These are phyloP conservation scores for Akanthomyces uredinophilus DNA, from an alignment of 2,329 filamentous ascomycete species.

Conservation along the genomic window DNA sequence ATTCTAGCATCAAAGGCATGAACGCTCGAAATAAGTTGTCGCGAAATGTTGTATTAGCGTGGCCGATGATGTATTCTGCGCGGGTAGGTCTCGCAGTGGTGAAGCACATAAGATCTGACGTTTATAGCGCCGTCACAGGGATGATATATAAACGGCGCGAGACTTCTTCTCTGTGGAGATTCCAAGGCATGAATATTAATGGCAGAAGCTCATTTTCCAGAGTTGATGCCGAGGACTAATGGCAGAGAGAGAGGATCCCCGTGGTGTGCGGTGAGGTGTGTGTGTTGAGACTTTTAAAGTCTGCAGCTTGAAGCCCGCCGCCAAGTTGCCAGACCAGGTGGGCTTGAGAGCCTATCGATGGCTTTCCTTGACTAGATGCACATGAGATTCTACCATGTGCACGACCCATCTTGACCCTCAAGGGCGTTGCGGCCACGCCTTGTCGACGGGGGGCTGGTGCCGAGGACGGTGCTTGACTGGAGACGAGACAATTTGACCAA, in stretches of 20 bases:
- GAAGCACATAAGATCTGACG: conserved; percentile 16
- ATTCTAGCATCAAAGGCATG: conserved; percentile 1
- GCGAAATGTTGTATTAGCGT: neutral
- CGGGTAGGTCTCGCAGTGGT: neutral
- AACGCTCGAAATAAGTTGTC: conserved; percentile 1
- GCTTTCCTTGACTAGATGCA: conserved; percentile 13
- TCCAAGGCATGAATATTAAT: conserved; percentile 14
- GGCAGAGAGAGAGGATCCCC: conserved; percentile 1
- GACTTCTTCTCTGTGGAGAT: conserved; percentile 9
- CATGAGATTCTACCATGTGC: conserved; percentile 14
- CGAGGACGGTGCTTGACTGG: conserved; percentile 5
- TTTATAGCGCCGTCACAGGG: conserved; percentile 13
- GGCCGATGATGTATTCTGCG: neutral
- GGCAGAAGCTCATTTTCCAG: conserved; percentile 12
- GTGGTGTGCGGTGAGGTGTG: conserved; percentile 8
- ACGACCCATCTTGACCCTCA: conserved; percentile 10
- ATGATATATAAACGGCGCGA: conserved; percentile 15
- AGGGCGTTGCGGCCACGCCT: neutral
- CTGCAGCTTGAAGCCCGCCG: neutral
- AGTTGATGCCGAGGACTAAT: conserved; percentile 13
- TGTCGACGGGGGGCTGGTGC: conserved; percentile 8
- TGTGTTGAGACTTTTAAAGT: conserved; percentile 1
- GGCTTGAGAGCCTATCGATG: conserved; percentile 8
- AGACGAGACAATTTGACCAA: conserved; percentile 7
- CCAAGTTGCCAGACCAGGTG: conserved; percentile 1